A percentile compares a stretch with the other conserved stretches of the same genome.
Conservation (phyloP, 768 basidiomycete species). For the Astraeus odoratus region DNA sequence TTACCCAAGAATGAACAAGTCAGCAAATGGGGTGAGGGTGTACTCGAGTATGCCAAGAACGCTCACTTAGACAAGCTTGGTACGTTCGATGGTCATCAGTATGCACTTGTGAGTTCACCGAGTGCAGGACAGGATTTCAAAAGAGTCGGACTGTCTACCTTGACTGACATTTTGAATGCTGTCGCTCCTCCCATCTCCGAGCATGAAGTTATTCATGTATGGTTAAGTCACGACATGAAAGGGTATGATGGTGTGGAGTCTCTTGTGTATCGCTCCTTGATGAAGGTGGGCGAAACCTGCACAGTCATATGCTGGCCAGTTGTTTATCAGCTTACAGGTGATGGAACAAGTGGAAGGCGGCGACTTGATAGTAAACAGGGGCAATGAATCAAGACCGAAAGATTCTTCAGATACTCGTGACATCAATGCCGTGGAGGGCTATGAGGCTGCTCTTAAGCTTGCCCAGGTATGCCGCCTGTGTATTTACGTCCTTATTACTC, state of each 20-base stretch:
- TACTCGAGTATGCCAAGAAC: conserved; percentile 81
- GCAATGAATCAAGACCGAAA: conserved; percentile 69
- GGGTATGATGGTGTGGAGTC: conserved; percentile 95
- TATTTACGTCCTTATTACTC: conserved; percentile 1
- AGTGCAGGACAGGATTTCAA: conserved; percentile 80
- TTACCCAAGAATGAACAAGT: conserved; percentile 82
- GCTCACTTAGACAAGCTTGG: conserved; percentile 88
- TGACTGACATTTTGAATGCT: conserved; percentile 89
- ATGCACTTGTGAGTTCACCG: conserved; percentile 2
- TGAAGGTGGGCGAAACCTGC: conserved; percentile 51
- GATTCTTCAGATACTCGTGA: conserved; percentile 48
- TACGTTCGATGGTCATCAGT: conserved; percentile 29
- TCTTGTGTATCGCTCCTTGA: conserved; percentile 83
- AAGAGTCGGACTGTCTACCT: conserved; percentile 77
- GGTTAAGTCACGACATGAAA: conserved; percentile 93
- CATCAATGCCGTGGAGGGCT: conserved; percentile 76
- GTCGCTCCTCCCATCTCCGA: conserved; percentile 98
- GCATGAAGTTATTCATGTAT: conserved; percentile 95
- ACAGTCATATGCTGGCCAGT: background rate
- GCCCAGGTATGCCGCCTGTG: conserved; percentile 52
- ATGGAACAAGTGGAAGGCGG: conserved; percentile 95
- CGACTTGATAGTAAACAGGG: conserved; percentile 81
- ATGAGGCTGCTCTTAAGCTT: conserved; percentile 77
- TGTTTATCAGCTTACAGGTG: conserved; percentile 41
- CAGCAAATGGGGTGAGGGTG: conserved; percentile 81